Base-by-base conservation (phyloP, 768 basidiomycete species). In the Polyporus arcularius region DNA sequence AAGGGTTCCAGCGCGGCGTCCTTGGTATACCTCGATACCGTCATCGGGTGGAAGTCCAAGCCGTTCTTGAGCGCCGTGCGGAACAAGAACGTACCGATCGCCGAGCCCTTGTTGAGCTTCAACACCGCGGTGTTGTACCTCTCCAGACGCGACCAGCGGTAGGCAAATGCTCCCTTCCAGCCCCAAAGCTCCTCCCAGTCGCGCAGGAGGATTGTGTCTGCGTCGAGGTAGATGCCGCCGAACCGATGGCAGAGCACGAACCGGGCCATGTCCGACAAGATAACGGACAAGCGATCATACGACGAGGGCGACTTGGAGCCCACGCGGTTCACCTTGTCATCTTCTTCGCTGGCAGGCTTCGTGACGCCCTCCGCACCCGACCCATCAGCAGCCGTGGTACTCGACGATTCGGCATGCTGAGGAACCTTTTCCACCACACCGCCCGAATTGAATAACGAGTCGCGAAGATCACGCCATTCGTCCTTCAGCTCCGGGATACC, bases 171-270 rank as follows among this genome's bases (percentile, higher is more conserved):
- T 41, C 96, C 96, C 67, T 89, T 86, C 89, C 92, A 97, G 31
- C 93, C 94, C 94, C 94, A 98, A 5, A 99, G 79, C 66, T 98
- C 96, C 71, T 97, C 96, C 97, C 97, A 99, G 70, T 99, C 96
- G 21, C 97, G 89, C 35, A 99, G 76, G 67, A 99, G 86, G 64
- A 99, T 85, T 9, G 94, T 98, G 72, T 98, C 97, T 10, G 96
- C 95, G 69, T 99, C 96, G 54, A 99, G 86, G 71, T 98, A 99
- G 51, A 95, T 91, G 14, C 96, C 96, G 26, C 97, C 96, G 69
- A 90, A 98, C 21, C 95, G 89, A 73, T 99, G 93, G 62, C 93
- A 95, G n/a, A 99, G 81, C 58, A 98, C 88, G 73, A 98, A 99
- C 26, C 96, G 89, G 16, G 94, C 96, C 89, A 98, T 94, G 71